Percentiles rank a stretch among this genome's conserved stretches.
Evolutionary conservation across 768 basidiomycete species (phyloP).

Genomic region (Hemileccinum impolitum): DNA sequence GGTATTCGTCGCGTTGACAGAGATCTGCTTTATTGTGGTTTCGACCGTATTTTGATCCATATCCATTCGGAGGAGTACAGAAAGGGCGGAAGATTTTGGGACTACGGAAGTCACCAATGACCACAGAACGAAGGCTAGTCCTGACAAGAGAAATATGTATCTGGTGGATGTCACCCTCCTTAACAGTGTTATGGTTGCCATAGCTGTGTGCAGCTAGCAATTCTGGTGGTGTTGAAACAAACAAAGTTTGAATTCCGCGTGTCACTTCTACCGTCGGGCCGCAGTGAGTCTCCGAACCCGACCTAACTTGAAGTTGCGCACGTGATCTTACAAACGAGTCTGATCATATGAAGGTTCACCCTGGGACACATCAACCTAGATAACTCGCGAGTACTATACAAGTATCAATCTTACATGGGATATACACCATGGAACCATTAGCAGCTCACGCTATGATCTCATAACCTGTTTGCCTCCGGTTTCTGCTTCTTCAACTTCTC

Average conservation of each 20-base stretch:
- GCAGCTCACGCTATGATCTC: too few species aligned
- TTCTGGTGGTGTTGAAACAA: not conserved
- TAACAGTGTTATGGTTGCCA: conserved; percentile 7
- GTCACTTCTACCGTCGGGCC: too few species aligned
- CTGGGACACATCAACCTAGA: too few species aligned
- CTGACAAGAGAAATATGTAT: conserved; percentile 22
- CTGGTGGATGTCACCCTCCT: conserved; percentile 15
- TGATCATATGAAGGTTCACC: too few species aligned
- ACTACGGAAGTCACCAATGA: conserved; percentile 8
- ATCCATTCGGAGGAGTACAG: conserved; percentile 15
- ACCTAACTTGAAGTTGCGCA: too few species aligned
- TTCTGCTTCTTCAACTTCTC: not conserved
- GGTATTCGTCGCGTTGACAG: not conserved
- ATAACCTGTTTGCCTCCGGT: not conserved
- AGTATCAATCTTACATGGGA: too few species aligned
- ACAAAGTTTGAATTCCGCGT: too few species aligned
- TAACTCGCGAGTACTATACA: too few species aligned
- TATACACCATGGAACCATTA: too few species aligned
- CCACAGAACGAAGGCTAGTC: conserved; percentile 20
- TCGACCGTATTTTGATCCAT: conserved; percentile 2
- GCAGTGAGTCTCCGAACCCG: too few species aligned
- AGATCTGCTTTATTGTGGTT: not conserved
- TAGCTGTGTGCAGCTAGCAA: not conserved
- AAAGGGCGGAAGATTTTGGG: conserved; percentile 12
- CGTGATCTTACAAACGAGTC: too few species aligned